Conservation (phyloP, 2,329 filamentous ascomycete species). For the Phialophora expanda region DNA sequence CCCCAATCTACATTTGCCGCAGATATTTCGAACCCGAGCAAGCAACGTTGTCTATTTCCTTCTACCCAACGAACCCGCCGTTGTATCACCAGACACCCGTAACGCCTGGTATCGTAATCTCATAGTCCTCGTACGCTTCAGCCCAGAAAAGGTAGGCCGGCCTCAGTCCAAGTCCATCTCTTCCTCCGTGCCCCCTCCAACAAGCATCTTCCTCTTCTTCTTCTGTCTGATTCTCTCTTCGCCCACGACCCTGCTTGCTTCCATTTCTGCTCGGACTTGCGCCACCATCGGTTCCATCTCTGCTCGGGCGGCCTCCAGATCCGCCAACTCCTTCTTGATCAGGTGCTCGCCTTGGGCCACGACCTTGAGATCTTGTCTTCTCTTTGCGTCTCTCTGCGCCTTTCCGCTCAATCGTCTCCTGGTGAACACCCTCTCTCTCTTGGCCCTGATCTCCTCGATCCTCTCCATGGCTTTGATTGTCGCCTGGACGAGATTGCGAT, state of each 20-base stretch:
- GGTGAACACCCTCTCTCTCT: constrained; percentile 90
- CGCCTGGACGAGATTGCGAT: constrained; percentile 84
- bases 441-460: constrained; percentile 80
- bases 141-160: background rate
- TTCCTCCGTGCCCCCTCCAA: constrained; percentile 53
- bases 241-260: constrained; percentile 47
- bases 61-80: background rate
- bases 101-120: constrained; percentile 22
- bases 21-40: background rate
- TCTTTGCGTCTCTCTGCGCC: constrained; percentile 71
- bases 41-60: background rate
- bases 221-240: constrained; percentile 51
- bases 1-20: background rate
- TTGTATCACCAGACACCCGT: constrained; percentile 1
- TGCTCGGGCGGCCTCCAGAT: constrained; percentile 59
- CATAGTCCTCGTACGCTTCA: constrained; percentile 13
- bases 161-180: constrained; percentile 56
- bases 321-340: constrained; percentile 71
- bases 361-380: constrained; percentile 80
- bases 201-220: constrained; percentile 52
- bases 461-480: constrained; percentile 93
- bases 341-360: constrained; percentile 92
- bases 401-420: constrained; percentile 92
- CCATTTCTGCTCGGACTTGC: constrained; percentile 41
- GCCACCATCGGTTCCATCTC: constrained; percentile 42